Evolutionary conservation across 202 grass and related monocot species (phyloP), one percentile per base, ranked within the genome.

Genomic region (Carex sylvatica): DNA sequence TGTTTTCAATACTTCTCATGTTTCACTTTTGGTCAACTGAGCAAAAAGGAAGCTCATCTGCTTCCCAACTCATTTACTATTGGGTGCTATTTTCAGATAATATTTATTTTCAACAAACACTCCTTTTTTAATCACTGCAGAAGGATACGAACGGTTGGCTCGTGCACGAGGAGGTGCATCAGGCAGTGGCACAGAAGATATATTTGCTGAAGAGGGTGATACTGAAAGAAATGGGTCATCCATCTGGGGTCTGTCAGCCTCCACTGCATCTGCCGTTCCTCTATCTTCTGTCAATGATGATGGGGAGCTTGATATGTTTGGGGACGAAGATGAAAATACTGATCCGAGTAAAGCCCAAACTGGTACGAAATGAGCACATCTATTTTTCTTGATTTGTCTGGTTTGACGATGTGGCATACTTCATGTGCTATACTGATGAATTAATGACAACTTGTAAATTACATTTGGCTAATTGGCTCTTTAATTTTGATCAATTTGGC

Each of bases 251-350:
- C 87, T 87, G 31, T 85, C 90, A 58, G 84, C 65, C 74, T 85
- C 79, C 55, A 88, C 86, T 84, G 63, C 76, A 58, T 91, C 91
- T 81, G 44, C 66, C 19, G 40, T 83, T 61, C 78, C 83, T 62
- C 69, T 68, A 47, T 35, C 83, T 90, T 51, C 74, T 47, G 69
- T 82, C 73, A 89, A 99, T 77, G 88, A 83, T 65, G 87, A 89
- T 76, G 83, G 35, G 84, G 80, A 95, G 36, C 49, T 99, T 24
- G 93, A 99, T 78, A 99, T 99, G 89, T 99, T 99, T 83, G 96
- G 89, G 60, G 93, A 93, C 4, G 58, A 87, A 77, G 88, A 99
- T 73, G 93, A 93, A 42, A 88, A 85, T 2, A n/a, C 44, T 53
- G 82, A 95, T 87, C 88, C 11, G 19, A 93, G 89, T 80, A 83